Percentiles rank a stretch among this genome's conserved stretches.
Evolutionary conservation across 2,329 filamentous ascomycete species (phyloP).

Genomic region (Neofusicoccum kwambonambiense): DNA sequence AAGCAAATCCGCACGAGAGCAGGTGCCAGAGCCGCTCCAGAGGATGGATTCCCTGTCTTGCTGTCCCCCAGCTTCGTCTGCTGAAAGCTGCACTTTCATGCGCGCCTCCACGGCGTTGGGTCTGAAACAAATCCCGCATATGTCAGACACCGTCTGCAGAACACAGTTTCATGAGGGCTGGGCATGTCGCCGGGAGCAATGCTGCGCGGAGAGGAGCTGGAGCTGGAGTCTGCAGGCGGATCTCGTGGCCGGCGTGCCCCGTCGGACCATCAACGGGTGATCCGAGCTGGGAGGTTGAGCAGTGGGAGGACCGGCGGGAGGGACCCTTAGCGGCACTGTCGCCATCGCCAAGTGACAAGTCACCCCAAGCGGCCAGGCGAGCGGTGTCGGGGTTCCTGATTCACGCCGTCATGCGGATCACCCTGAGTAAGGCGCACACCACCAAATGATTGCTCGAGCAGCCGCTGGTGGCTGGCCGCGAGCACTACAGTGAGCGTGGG

Average conservation of each 20-base stretch:
- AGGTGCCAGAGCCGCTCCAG: slow-evolving; percentile 2
- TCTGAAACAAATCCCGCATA: slow-evolving; percentile 9
- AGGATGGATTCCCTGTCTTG: slow-evolving; percentile 1
- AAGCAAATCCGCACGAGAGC: neutral
- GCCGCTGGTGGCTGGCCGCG: slow-evolving; percentile 7
- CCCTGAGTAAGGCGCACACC: neutral
- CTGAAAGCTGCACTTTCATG: neutral
- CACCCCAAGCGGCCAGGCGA: slow-evolving; percentile 8
- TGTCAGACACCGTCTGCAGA: neutral
- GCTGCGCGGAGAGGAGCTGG: neutral
- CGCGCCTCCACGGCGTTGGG: neutral
- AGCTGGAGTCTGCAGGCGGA: no score
- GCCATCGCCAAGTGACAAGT: slow-evolving; percentile 10
- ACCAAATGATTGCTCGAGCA: slow-evolving; percentile 6
- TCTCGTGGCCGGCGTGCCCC: no score
- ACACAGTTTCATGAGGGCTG: slow-evolving; percentile 9
- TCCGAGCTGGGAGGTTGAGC: slow-evolving; percentile 4
- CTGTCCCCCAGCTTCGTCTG: neutral
- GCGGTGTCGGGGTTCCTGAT: slow-evolving; percentile 9
- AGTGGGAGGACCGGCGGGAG: slow-evolving; percentile 11
- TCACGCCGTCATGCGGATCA: slow-evolving; percentile 4
- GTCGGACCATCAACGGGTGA: slow-evolving; percentile 10
- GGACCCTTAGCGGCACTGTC: slow-evolving; percentile 2
- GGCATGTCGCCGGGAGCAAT: neutral
- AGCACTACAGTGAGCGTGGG: slow-evolving; percentile 2